Evolutionary conservation across 768 basidiomycete genomes (phyloP).

Genomic region (Heimioporus sp.): DNA sequence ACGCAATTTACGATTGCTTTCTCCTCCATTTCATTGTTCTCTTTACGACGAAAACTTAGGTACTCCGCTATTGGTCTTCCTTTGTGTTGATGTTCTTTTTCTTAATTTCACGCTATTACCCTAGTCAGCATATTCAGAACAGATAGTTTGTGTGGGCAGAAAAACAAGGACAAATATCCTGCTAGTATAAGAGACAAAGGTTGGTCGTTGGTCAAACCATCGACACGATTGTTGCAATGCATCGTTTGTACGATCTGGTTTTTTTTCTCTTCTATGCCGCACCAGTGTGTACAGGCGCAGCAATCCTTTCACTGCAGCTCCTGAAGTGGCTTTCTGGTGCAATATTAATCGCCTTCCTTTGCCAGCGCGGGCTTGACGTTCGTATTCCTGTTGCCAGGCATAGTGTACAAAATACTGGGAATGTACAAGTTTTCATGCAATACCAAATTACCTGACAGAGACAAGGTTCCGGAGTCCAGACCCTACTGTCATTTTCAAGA

Average conservation of each 20-base stretch:
- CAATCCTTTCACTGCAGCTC: conserved; percentile 27
- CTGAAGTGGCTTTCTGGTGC: conserved; percentile 33
- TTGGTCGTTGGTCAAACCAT: too few relatives aligned
- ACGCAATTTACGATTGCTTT: conserved; percentile 18
- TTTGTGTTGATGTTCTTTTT: conserved; percentile 26
- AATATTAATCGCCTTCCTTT: conserved; percentile 14
- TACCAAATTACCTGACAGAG: neutral
- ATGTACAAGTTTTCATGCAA: conserved; percentile 7
- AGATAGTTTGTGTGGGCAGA: too few relatives aligned
- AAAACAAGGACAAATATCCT: conserved; percentile 11
- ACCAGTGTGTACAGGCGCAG: conserved; percentile 34
- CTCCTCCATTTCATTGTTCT: conserved; percentile 9
- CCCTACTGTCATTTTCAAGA: too few relatives aligned
- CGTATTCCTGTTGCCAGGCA: conserved; percentile 4
- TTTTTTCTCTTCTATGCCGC: conserved; percentile 5
- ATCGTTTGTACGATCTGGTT: too few relatives aligned
- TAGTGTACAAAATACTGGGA: neutral
- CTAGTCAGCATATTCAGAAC: conserved; percentile 20
- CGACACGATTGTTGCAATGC: too few relatives aligned
- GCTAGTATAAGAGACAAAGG: too few relatives aligned
- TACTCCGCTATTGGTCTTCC: conserved; percentile 32
- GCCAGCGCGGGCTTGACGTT: conserved; percentile 3
- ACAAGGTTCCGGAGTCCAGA: too few relatives aligned
- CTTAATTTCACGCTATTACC: conserved; percentile 34
- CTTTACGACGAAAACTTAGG: conserved; percentile 37